Evolutionary conservation across 2,329 filamentous ascomycete species (phyloP).

Genomic region (Apiospora rasikravindrae): DNA sequence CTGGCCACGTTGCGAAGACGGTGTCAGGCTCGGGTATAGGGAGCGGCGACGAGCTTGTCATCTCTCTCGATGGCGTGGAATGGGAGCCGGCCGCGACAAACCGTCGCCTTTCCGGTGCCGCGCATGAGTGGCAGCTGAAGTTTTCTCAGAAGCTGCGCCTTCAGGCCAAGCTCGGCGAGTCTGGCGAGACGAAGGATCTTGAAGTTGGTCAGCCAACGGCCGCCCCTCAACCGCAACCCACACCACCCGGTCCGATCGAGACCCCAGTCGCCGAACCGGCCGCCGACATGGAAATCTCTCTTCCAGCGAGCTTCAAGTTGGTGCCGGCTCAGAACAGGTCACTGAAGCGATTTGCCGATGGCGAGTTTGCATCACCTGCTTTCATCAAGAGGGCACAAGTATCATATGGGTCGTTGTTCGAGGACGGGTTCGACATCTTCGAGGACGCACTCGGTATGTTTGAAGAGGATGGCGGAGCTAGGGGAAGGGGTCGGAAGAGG

Average conservation of each 20-base stretch:
- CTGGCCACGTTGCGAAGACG: constrained; percentile 70
- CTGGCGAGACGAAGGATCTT: constrained; percentile 54
- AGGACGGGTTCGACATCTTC: constrained; percentile 70
- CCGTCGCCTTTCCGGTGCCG: constrained; percentile 53
- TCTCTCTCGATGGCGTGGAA: constrained; percentile 71
- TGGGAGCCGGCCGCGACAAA: constrained; percentile 63
- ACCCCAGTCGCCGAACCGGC: neutral
- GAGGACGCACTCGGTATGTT: constrained; percentile 74
- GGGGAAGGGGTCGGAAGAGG: constrained; percentile 69
- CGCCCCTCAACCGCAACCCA: neutral
- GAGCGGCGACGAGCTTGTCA: constrained; percentile 76
- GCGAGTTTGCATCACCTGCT: constrained; percentile 76
- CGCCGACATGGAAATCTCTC: constrained; percentile 1
- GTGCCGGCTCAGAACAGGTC: constrained; percentile 36
- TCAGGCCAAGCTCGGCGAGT: constrained; percentile 53
- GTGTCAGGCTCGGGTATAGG: constrained; percentile 71
- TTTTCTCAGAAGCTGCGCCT: constrained; percentile 57
- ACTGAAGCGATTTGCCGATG: constrained; percentile 44
- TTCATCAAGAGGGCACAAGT: constrained; percentile 75
- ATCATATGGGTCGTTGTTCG: constrained; percentile 71
- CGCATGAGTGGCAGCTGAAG: constrained; percentile 63
- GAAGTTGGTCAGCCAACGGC: constrained; percentile 54
- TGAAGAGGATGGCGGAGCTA: constrained; percentile 68
- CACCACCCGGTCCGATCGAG: neutral
- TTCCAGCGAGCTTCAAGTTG: neutral